Conservation (phyloP, 768 basidiomycete species). For the Termitomyces sp. region DNA sequence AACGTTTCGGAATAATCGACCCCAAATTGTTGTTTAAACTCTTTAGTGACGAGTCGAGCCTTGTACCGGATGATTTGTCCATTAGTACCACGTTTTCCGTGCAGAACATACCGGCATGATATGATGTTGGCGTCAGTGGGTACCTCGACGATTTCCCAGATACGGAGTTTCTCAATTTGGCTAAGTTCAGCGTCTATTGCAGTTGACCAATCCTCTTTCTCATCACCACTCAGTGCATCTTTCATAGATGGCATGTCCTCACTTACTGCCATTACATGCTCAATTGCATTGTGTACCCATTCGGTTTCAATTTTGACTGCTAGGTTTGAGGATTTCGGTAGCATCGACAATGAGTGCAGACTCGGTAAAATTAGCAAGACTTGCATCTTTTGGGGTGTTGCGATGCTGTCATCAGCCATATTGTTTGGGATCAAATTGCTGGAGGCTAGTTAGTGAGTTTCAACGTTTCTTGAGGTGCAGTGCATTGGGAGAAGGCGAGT, state of each 20-base stretch:
- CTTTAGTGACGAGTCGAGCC: background rate
- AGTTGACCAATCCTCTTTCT: background rate
- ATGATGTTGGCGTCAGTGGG: background rate
- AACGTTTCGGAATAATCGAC: background rate
- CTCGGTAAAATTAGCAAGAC: too few species aligned
- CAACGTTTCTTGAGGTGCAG: too few species aligned
- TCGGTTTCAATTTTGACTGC: too few species aligned
- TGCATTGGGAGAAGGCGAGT: too few species aligned
- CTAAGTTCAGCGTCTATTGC: background rate
- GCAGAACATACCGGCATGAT: background rate
- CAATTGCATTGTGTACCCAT: too few species aligned
- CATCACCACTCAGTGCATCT: background rate
- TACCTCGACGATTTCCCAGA: background rate
- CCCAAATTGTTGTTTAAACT: background rate
- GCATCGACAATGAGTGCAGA: too few species aligned
- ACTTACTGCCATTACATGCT: too few species aligned
- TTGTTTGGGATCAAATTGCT: too few species aligned
- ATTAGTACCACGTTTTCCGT: background rate
- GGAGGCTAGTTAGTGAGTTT: too few species aligned
- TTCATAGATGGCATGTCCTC: background rate
- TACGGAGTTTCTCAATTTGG: background rate
- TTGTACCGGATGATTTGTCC: background rate
- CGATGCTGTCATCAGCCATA: too few species aligned
- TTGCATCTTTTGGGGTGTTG: background rate
- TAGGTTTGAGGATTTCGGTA: too few species aligned